These are phyloP conservation scores for Rutstroemia sp. DNA, from an alignment of 2,329 filamentous ascomycete genomes.

Conservation along the genomic window DNA sequence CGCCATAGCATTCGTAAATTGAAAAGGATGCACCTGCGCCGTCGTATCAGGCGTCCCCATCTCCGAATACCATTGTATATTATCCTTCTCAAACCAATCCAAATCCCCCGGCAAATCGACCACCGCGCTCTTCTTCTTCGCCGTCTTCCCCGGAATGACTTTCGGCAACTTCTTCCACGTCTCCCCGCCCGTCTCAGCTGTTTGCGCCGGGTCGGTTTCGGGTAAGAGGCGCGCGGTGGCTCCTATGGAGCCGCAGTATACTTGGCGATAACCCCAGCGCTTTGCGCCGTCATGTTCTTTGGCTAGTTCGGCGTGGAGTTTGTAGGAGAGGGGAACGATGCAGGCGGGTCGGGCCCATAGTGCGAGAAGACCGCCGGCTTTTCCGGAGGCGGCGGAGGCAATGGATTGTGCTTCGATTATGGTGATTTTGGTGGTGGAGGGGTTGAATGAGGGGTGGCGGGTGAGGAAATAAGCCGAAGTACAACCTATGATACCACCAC, in stretches of 20 bases:
- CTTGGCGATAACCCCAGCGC: slow-evolving; percentile 77
- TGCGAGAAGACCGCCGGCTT: slow-evolving; percentile 84
- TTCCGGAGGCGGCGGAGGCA: slow-evolving; percentile 88
- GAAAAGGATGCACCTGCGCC: slow-evolving; percentile 86
- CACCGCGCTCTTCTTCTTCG: slow-evolving; percentile 37
- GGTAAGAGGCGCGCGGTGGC: slow-evolving; percentile 19
- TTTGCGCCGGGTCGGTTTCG: background rate
- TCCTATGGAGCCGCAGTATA: slow-evolving; percentile 56
- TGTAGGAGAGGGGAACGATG: slow-evolving; percentile 80
- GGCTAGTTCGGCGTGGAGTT: slow-evolving; percentile 76
- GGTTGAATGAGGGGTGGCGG: slow-evolving; percentile 74
- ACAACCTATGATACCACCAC: slow-evolving; percentile 87
- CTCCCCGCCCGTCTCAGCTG: slow-evolving; percentile 1
- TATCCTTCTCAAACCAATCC: slow-evolving; percentile 71
- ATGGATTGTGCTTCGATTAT: slow-evolving; percentile 80
- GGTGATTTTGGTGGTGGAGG: slow-evolving; percentile 67
- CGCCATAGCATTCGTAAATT: slow-evolving; percentile 83
- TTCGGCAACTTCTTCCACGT: slow-evolving; percentile 57
- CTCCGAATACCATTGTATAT: slow-evolving; percentile 64
- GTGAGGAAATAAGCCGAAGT: slow-evolving; percentile 89
- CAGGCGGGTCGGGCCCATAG: slow-evolving; percentile 84
- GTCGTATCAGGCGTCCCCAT: slow-evolving; percentile 81
- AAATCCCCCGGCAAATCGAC: slow-evolving; percentile 67
- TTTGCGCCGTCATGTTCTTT: slow-evolving; percentile 70
- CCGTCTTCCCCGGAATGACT: slow-evolving; percentile 37